Percentiles rank a stretch among this genome's conserved stretches.
Conservation (phyloP, 805 yeast species). For the Myxozyma neglecta region DNA sequence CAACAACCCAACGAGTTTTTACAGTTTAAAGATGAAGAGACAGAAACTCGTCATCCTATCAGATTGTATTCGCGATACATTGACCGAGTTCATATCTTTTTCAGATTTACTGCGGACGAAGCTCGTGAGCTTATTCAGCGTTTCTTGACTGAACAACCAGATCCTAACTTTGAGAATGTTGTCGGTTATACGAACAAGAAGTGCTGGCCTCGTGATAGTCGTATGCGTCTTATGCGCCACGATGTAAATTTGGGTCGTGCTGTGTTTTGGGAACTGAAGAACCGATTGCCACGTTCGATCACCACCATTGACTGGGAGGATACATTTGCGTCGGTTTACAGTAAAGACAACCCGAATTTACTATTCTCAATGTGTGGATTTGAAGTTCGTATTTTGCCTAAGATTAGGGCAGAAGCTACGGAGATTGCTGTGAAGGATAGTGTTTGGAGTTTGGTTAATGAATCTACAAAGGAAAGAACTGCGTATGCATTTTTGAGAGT, state of each 20-base stretch:
- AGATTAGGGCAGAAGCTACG: slow-evolving; percentile 54
- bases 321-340: slow-evolving; percentile 82
- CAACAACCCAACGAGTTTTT: slow-evolving; percentile 72
- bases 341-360: slow-evolving; percentile 84
- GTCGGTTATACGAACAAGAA: slow-evolving; percentile 83
- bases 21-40: slow-evolving; percentile 59
- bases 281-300: slow-evolving; percentile 74
- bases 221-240: slow-evolving; percentile 86
- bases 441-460: slow-evolving; percentile 83
- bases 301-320: slow-evolving; percentile 76
- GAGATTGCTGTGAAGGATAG: slow-evolving; percentile 67
- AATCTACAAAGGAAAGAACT: slow-evolving; percentile 73
- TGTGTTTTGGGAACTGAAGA: slow-evolving; percentile 82
- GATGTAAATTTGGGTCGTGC: slow-evolving; percentile 94
- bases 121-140: slow-evolving; percentile 74
- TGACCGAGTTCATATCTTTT: slow-evolving; percentile 77
- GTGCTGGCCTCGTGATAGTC: slow-evolving; percentile 92
- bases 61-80: slow-evolving; percentile 77
- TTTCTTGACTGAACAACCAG: slow-evolving; percentile 80
- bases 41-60: slow-evolving; percentile 72
- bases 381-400: slow-evolving; percentile 86
- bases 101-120: slow-evolving; percentile 72
- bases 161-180: slow-evolving; percentile 84
- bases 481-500: slow-evolving; percentile 87
- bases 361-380: slow-evolving; percentile 92